Percentiles rank a stretch among this genome's conserved stretches.
Conservation (phyloP, 2,329 filamentous ascomycete species). For the Hypoxylon sp. region DNA sequence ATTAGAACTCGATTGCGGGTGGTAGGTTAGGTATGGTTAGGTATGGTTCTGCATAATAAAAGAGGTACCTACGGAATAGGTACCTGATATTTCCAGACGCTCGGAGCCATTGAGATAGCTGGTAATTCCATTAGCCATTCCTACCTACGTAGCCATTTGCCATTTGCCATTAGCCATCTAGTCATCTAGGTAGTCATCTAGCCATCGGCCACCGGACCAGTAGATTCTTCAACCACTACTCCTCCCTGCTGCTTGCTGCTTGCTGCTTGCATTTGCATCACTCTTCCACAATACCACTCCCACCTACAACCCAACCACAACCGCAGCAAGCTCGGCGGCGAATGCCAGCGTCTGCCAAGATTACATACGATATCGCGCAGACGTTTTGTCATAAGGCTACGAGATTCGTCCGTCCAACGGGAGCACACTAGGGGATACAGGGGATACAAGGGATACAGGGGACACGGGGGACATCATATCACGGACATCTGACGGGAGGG, state of each 20-base stretch:
- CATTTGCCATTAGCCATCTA: neutral
- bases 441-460: too few species aligned
- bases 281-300: constrained; percentile 6
- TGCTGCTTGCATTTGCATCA: constrained; percentile 1
- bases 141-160: too few species aligned
- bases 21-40: neutral
- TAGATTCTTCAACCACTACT: neutral
- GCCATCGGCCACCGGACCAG: neutral
- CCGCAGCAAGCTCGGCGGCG: constrained; percentile 3
- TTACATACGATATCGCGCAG: constrained; percentile 42
- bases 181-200: neutral
- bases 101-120: neutral
- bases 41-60: neutral
- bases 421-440: neutral
- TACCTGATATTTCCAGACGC: neutral
- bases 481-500: constrained; percentile 44
- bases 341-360: constrained; percentile 28
- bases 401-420: constrained; percentile 36
- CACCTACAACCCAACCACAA: constrained; percentile 2
- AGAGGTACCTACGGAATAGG: neutral
- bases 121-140: neutral
- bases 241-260: neutral
- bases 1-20: neutral
- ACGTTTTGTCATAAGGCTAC: constrained; percentile 32
- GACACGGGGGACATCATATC: constrained; percentile 38